Evolutionary conservation across 1,284 basidiomycete genomes (phyloP), one percentile per base, ranked within the genome.

Genomic region (Irpex rosettiformis): DNA sequence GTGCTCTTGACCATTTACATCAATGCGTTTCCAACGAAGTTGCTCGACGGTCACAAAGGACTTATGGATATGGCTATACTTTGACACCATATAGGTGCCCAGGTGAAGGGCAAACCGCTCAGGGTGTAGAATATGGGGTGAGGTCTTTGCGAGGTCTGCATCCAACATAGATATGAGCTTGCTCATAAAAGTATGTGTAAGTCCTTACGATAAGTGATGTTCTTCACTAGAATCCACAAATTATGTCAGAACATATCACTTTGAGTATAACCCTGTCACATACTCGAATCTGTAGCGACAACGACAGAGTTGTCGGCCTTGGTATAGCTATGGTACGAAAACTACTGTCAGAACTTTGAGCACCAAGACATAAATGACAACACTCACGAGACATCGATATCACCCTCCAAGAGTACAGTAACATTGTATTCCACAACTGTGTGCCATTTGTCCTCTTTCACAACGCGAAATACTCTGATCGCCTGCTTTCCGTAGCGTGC

Each of bases 41-140:
- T 90, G 84, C 71, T 92, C 85, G 60, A 98, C 75, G 8, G 87
- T 87, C 58, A 98, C 78, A 62, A 86, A 86, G 0, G 86, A 84
- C 69, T 89, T 90, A 66, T 82, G 72, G 64, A 94, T 80, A 68
- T 96, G 94, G 1, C 80, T 77, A 69, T 98, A 98, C 63, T 87
- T 91, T 27, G 84, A 87, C 25, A 96, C 85, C 61, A 98, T 80
- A 77, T 96, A 91, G 0, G 89, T 83, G 5, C 84, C 93, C 16
- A 98, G 80, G 67, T 96, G 91, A 11, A 97, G 78, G 0, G 91
- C 94, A 69, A 97, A 98, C 55, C 84, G 81, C 68, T 96, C 93
- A 0, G 94, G 89, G 56, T 81, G 79, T 30, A 96, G 83, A 59
- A 95, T 82, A 68, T 96, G 81, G 3, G 93, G 91, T 0, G 93